Base-by-base conservation (phyloP, 2,329 filamentous ascomycete species). In the Fusarium sp. region DNA sequence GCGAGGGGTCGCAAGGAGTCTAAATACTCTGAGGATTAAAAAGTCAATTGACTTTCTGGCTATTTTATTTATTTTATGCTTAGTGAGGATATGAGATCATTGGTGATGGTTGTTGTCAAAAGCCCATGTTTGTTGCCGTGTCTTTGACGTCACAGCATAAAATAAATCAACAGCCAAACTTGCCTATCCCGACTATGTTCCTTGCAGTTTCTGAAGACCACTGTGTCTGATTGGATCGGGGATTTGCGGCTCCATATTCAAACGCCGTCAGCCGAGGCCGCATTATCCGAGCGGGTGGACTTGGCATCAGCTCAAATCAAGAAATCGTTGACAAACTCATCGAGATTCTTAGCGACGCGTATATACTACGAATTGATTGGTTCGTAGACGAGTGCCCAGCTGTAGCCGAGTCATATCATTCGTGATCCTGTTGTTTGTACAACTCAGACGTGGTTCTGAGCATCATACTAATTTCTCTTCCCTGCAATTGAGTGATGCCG, bases 141-240 rank as follows among this genome's bases (percentile, higher is more conserved):
- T 60, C 48, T n/a, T 73, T 73, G 70, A 73, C 70, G 70, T 73
- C 70, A 73, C 66, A 33, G 54, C 45, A 70, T 46, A 21, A 57
- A 51, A 35, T 11, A 44, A 39, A 49, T 56, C 35, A 62, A 64
- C 48, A 45, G 8, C 56, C 51, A 64, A 72, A 70, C 69, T 57
- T 67, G 70, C n/a, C 65, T 55, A 23, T 31, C 23, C 14, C 38
- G 38, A 39, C n/a, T 44, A 23, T 70, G 66, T 67, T 66, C 66
- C 67, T 67, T 73, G 70, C 52, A 63, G 61, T 35, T 56, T 29
- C 7, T 55, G 16, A 5, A 16, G 11, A 27, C 42, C n/a, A 25
- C 10, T 29, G 7, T 1, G 0, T 48, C 2, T 71, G 45, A 73
- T 73, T 73, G 70, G 70, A 27, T n/a, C 70, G 66, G 70, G 60